These are phyloP conservation scores for Stagonosporopsis rhizophila DNA, from an alignment of 2,329 filamentous ascomycete genomes.

Conservation along the genomic window DNA sequence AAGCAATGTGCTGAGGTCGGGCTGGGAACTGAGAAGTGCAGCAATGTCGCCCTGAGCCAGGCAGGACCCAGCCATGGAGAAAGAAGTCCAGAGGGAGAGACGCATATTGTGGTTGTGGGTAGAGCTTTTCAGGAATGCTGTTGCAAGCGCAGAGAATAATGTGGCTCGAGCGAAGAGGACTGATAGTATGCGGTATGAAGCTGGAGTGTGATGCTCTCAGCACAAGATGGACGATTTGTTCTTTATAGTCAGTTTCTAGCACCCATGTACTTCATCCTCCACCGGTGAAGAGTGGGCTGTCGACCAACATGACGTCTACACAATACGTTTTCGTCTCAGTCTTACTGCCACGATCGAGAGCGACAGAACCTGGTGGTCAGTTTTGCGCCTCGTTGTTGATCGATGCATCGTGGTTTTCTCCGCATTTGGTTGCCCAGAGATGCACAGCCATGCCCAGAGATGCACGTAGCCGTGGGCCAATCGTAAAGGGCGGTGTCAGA, in stretches of 20 bases:
- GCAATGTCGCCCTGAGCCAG: constrained; percentile 42
- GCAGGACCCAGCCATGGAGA: constrained; percentile 30
- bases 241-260: constrained; percentile 18
- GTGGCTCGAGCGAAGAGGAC: background rate
- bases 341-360: constrained; percentile 4
- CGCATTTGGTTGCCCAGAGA: constrained; percentile 1
- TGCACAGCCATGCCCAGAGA: constrained; percentile 19
- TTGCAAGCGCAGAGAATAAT: background rate
- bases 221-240: background rate
- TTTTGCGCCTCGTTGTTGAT: constrained; percentile 7
- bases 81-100: constrained; percentile 24
- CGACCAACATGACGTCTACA: constrained; percentile 17
- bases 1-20: constrained; percentile 42
- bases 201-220: constrained; percentile 2
- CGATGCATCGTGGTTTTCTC: constrained; percentile 6
- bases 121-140: background rate
- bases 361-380: background rate
- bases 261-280: constrained; percentile 1
- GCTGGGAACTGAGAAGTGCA: constrained; percentile 40
- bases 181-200: constrained; percentile 1
- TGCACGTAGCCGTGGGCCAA: constrained; percentile 11
- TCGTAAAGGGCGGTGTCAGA: background rate
- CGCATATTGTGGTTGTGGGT: constrained; percentile 26
- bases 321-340: constrained; percentile 10
- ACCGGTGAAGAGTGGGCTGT: background rate